Base-by-base conservation (phyloP, 2,329 filamentous ascomycete genomes). In the Trichoderma atroviride region DNA sequence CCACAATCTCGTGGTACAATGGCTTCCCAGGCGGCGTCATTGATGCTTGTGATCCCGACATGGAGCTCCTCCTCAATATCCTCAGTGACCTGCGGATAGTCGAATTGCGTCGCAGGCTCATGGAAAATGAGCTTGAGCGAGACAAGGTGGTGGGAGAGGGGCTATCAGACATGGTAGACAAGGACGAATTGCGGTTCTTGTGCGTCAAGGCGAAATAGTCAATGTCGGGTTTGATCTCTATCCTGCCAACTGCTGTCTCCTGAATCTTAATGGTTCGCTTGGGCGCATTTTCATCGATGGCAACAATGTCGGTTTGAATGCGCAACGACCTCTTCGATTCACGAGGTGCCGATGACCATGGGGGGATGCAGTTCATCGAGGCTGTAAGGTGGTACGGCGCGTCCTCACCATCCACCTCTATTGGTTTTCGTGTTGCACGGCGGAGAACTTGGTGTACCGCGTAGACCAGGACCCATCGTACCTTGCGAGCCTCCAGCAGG, bases 401-500 rank as follows among this genome's bases (percentile, higher is more conserved):
- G 16, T 81, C 82, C 0, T 83, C 81, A 67, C 91, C 86, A 19
- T 83, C 82, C 33, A 92, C 88, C 73, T 92, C 88, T 5, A 81
- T 76, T 0, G 92, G 89, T 0, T 86, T 82, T 40, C 85, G 81
- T 0, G 88, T 90, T 47, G 89, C 88, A 65, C 87, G 87, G 11
- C 86, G 84, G 1, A 96, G 83, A n/a, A 89, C 89, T 76, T 96
- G 92, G 69, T 93, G 85, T 4, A 88, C 85, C 22, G 88, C 86
- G 74, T 95, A 95, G 7, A 95, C 85, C 43, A 94, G 76, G 35
- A 94, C 87, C 92, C 92, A 96, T 50, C 92, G 85, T 19, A 94
- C 86, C 78, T 93, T 94, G 52, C 92, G 88, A 1, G 88, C 91
- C 72, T 95, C 92, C 10, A 85, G 82, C 13, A 88, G 80, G 0